A percentile compares a stretch with the other conserved stretches of the same genome.
These are phyloP conservation scores for Ceratocystiopsis brevicomis DNA, from an alignment of 2,329 filamentous ascomycete species.

Conservation along the genomic window DNA sequence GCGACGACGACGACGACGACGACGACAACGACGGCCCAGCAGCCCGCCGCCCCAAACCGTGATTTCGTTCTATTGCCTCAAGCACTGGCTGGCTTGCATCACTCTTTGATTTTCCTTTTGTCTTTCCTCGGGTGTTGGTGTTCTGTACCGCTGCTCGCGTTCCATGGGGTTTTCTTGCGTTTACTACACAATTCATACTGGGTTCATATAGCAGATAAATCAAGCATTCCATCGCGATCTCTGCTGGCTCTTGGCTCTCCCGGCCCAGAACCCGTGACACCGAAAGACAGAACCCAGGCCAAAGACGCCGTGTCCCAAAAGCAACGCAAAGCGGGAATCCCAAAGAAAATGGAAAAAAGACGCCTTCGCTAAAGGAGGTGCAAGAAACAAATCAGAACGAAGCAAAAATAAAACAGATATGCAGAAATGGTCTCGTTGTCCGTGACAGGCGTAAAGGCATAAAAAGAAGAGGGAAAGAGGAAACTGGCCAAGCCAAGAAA, in stretches of 20 bases:
- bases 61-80: background rate
- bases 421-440: background rate
- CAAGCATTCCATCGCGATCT: background rate
- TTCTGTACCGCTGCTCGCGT: background rate
- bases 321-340: too few relatives aligned
- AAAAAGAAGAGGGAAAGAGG: background rate
- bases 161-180: too few relatives aligned
- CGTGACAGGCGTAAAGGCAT: too few relatives aligned
- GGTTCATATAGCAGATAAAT: background rate
- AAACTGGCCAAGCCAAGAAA: background rate
- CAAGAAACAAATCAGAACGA: background rate
- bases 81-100: background rate
- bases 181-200: background rate
- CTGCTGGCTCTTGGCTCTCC: too few relatives aligned
- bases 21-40: background rate
- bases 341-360: too few relatives aligned
- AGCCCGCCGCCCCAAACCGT: background rate
- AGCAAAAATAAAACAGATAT: background rate
- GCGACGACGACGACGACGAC: slow-evolving; percentile 5
- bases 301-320: too few relatives aligned
- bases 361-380: too few relatives aligned
- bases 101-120: background rate
- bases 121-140: background rate
- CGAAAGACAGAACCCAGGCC: too few relatives aligned
- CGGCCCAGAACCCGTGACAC: too few relatives aligned